These are phyloP conservation scores for Aspergillus olivimuriae DNA, from an alignment of 495 filamentous ascomycete genomes.

Conservation along the genomic window DNA sequence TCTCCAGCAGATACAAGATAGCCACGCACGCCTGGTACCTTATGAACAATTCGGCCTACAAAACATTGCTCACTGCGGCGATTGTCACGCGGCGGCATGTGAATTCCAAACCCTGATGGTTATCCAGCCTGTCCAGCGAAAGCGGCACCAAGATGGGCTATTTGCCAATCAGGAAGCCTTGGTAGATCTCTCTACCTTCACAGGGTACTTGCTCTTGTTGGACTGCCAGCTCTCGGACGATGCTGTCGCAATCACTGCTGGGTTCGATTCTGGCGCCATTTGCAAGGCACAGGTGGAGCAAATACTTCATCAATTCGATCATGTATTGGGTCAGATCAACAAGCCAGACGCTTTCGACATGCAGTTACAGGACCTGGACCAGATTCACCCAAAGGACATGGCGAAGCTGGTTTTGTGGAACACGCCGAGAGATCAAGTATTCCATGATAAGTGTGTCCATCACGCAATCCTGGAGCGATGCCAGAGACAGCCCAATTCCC, in stretches of 20 bases:
- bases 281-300: background rate
- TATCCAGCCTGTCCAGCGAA: background rate
- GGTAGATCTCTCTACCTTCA: background rate
- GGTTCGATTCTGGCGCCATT: background rate
- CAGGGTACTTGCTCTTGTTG: background rate
- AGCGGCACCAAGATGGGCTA: background rate
- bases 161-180: background rate
- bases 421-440: constrained; percentile 10
- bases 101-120: background rate
- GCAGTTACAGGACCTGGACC: background rate
- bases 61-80: background rate
- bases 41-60: background rate
- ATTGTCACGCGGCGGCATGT: background rate
- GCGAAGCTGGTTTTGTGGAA: constrained; percentile 28
- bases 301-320: background rate
- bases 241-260: background rate
- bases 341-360: background rate
- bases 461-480: constrained; percentile 19
- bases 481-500: constrained; percentile 11
- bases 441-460: constrained; percentile 22
- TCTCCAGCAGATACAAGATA: constrained; percentile 8
- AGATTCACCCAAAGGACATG: background rate
- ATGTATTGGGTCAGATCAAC: background rate
- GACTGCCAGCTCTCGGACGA: background rate
- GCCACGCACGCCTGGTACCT: constrained; percentile 24